Evolutionary conservation across 2,329 filamentous ascomycete species (phyloP).

Genomic region (Setomelanomma holmii): DNA sequence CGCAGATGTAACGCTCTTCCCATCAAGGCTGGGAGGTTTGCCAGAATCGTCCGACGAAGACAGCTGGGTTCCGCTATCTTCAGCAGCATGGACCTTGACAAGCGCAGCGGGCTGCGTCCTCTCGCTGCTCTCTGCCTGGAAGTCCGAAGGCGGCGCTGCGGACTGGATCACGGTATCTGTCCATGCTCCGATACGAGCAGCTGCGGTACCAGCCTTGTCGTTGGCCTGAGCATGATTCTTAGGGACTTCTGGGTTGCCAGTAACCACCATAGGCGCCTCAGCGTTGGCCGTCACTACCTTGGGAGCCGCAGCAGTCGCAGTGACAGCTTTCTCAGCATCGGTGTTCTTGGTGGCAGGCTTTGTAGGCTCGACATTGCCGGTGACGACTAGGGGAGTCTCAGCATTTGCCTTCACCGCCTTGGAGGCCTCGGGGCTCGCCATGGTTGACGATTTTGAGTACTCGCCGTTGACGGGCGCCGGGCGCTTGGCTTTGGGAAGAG

Average conservation of each 20-base stretch:
- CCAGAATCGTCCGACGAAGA: conserved; percentile 68
- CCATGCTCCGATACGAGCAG: conserved; percentile 31
- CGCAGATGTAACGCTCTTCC: conserved; percentile 89
- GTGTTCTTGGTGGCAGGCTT: not conserved
- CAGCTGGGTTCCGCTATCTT: conserved; percentile 55
- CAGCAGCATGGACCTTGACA: conserved; percentile 43
- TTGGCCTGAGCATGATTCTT: conserved; percentile 5
- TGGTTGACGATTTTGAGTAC: no score
- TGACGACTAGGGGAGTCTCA: no score
- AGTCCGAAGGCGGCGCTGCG: conserved; percentile 55
- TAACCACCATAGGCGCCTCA: no score
- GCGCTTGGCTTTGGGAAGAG: conserved; percentile 26
- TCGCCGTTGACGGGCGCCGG: conserved; percentile 22
- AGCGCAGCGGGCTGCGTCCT: conserved; percentile 37
- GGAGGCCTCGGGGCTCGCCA: conserved; percentile 21
- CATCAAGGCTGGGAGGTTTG: conserved; percentile 86
- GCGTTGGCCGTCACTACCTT: no score
- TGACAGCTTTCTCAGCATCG: conserved; percentile 22
- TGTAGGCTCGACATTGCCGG: no score
- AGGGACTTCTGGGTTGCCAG: no score
- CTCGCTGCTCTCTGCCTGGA: conserved; percentile 36
- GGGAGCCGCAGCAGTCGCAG: conserved; percentile 14
- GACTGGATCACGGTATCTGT: conserved; percentile 28
- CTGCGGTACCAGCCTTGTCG: conserved; percentile 32
- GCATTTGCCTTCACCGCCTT: conserved; percentile 14